Conservation (phyloP, 1,284 basidiomycete genomes). For the Malassezia yamatoensis region DNA sequence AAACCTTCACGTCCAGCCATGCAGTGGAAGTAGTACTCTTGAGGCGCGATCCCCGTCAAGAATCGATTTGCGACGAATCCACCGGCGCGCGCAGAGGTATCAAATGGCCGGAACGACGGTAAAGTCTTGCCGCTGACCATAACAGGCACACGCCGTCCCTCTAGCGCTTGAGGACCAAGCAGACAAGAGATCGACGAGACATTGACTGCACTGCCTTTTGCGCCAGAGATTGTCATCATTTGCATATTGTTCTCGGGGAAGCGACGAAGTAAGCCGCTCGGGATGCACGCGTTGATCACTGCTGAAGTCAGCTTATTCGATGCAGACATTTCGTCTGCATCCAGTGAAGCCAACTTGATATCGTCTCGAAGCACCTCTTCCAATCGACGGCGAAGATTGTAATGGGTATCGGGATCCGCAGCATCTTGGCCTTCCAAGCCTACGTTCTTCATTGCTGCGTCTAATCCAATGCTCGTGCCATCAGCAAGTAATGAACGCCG, state of each 20-base stretch:
- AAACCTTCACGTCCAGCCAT: slow-evolving; percentile 99
- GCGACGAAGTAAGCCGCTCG: slow-evolving; percentile 59
- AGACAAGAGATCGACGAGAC: slow-evolving; percentile 94
- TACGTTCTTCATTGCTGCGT: slow-evolving; percentile 64
- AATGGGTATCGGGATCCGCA: slow-evolving; percentile 49
- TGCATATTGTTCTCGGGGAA: slow-evolving; percentile 99
- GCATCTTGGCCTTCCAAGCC: slow-evolving; percentile 49
- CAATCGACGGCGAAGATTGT: slow-evolving; percentile 54
- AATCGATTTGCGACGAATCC: slow-evolving; percentile 99
- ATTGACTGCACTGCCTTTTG: slow-evolving; percentile 95
- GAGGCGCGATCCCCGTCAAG: slow-evolving; percentile 93
- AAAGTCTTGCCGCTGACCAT: slow-evolving; percentile 99
- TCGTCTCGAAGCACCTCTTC: slow-evolving; percentile 95
- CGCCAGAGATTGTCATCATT: slow-evolving; percentile 94
- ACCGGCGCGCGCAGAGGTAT: slow-evolving; percentile 91
- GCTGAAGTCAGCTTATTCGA: slow-evolving; percentile 71
- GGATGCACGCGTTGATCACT: slow-evolving; percentile 62
- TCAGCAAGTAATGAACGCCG: slow-evolving; percentile 63
- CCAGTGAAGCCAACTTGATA: slow-evolving; percentile 92
- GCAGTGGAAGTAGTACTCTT: slow-evolving; percentile 99
- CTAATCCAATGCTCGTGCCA: slow-evolving; percentile 65
- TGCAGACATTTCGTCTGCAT: slow-evolving; percentile 62
- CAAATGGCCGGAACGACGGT: slow-evolving; percentile 92
- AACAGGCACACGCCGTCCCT: slow-evolving; percentile 93
- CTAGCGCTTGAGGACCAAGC: slow-evolving; percentile 92